phyloP scores from a whole-genome alignment of 2,329 filamentous ascomycete species.

The Cephalotrichum gorgonifer region DNA sequence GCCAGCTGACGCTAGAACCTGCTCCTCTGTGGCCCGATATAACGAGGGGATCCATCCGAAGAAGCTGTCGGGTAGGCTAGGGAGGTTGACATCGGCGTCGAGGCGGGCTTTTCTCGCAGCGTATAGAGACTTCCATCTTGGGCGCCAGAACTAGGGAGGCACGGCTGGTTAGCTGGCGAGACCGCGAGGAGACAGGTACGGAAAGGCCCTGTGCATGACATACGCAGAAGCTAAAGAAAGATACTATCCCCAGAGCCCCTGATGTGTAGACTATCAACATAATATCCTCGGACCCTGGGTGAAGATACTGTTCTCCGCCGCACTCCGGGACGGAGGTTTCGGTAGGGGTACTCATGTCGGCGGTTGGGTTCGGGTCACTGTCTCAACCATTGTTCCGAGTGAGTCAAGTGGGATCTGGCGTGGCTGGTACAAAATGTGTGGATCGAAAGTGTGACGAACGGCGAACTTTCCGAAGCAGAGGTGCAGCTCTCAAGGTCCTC shows the following conservation, averaged over 20 bases:
- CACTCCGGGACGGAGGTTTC: constrained; percentile 4
- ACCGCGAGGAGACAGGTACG: background rate
- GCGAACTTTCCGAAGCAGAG: too few species aligned
- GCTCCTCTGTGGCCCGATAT: constrained; percentile 76
- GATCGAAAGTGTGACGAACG: too few species aligned
- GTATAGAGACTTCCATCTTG: constrained; percentile 86
- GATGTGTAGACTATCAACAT: constrained; percentile 37
- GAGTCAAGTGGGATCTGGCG: too few species aligned
- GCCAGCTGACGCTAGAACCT: constrained; percentile 81
- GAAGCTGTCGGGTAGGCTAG: constrained; percentile 70
- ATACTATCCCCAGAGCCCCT: constrained; percentile 54
- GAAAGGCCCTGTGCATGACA: constrained; percentile 16
- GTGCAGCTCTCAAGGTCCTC: too few species aligned
- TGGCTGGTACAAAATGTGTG: too few species aligned
- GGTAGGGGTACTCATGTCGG: background rate
- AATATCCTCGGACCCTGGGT: constrained; percentile 10
- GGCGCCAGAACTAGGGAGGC: constrained; percentile 63
- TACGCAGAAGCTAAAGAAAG: constrained; percentile 70
- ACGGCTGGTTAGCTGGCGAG: background rate
- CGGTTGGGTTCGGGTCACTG: too few species aligned
- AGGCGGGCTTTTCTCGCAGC: constrained; percentile 74
- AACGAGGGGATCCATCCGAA: constrained; percentile 90
- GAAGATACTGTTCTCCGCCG: constrained; percentile 8
- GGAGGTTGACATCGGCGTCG: constrained; percentile 49
- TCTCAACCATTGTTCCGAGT: background rate